Evolutionary conservation across 2,329 filamentous ascomycete genomes (phyloP).

Genomic region (Aureobasidium leucospermi): DNA sequence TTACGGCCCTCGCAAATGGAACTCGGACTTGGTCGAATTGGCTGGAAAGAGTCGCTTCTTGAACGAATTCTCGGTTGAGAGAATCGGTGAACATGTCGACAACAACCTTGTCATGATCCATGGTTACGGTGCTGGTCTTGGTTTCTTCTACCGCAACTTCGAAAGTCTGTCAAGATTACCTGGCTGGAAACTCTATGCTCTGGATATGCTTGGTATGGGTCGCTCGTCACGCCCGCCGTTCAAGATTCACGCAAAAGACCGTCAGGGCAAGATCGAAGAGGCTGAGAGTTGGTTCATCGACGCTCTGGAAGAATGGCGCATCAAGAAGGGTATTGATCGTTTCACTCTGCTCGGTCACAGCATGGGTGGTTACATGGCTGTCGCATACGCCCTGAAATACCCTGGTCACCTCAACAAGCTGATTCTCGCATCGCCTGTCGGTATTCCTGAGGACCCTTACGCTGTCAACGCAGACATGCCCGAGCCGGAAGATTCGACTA

Average conservation of each 20-base stretch:
- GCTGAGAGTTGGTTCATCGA: conserved; percentile 96
- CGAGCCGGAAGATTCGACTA: conserved; percentile 63
- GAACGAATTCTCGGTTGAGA: conserved; percentile 89
- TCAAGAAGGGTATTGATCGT: conserved; percentile 78
- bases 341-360: conserved; percentile 93
- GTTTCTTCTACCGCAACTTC: conserved; percentile 98
- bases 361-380: conserved; percentile 87
- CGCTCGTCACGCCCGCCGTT: conserved; percentile 79
- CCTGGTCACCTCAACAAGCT: conserved; percentile 92
- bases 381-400: conserved; percentile 94
- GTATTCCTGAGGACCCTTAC: conserved; percentile 89
- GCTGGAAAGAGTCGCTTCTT: conserved; percentile 78
- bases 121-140: conserved; percentile 90
- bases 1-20: conserved; percentile 78
- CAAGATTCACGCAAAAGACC: conserved; percentile 74
- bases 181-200: conserved; percentile 83
- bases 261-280: conserved; percentile 72
- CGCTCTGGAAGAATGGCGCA: conserved; percentile 90
- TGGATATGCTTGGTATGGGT: conserved; percentile 96
- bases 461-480: conserved; percentile 76
- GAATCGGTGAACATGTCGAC: conserved; percentile 68
- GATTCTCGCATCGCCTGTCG: conserved; percentile 88
- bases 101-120: conserved; percentile 93
- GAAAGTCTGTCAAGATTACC: conserved; percentile 71
- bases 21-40: conserved; percentile 74